A percentile compares a stretch with the other conserved stretches of the same genome.
Evolutionary conservation across 805 yeast species (phyloP).

Genomic region (Tetrapisispora nanseiensis): DNA sequence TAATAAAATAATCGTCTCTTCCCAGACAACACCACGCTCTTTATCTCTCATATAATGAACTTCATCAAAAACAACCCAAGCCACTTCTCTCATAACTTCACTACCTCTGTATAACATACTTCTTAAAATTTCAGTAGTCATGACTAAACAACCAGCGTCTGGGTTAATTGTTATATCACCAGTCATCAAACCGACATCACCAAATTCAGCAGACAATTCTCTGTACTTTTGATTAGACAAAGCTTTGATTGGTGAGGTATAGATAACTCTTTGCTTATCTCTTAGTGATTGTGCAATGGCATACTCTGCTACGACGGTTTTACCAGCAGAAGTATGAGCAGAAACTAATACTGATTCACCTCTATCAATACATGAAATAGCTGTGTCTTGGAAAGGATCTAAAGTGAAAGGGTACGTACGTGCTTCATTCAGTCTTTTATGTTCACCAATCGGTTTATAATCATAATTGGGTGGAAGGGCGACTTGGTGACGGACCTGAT

Average conservation of each 20-base stretch:
- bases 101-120: conserved; percentile 97
- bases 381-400: conserved; percentile 97
- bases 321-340: conserved; percentile 97
- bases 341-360: conserved; percentile 91
- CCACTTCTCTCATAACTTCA: conserved; percentile 96
- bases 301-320: conserved; percentile 93
- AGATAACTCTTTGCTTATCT: conserved; percentile 86
- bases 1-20: conserved; percentile 87
- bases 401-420: conserved; percentile 83
- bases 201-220: conserved; percentile 84
- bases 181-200: conserved; percentile 97
- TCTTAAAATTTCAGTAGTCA: conserved; percentile 97
- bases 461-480: conserved; percentile 90
- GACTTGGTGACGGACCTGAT: conserved; percentile 95
- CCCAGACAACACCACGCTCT: conserved; percentile 99
- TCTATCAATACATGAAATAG: conserved; percentile 92
- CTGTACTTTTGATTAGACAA: conserved; percentile 89
- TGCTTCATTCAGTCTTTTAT: conserved; percentile 68
- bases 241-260: conserved; percentile 93
- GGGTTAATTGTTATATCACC: conserved; percentile 99
- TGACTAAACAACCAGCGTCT: conserved; percentile 94
- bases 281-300: conserved; percentile 93
- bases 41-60: conserved; percentile 98
- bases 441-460: conserved; percentile 81
- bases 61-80: conserved; percentile 97